phyloP scores from a whole-genome alignment of 768 basidiomycete genomes.

The Neoboletus magnificus region DNA sequence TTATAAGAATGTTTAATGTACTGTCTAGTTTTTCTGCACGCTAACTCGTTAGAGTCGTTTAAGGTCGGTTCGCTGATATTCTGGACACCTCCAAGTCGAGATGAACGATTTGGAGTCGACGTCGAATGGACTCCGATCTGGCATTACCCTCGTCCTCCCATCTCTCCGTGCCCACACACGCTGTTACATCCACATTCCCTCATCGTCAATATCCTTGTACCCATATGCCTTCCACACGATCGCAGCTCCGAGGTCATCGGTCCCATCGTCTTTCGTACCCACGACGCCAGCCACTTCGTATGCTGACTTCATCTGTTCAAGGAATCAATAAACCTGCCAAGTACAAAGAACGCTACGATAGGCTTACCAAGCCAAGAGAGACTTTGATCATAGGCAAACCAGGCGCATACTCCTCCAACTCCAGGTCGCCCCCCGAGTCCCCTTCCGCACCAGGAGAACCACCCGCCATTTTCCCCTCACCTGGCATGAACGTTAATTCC shows the following conservation, averaged over 20 bases:
- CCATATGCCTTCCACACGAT: slow-evolving; percentile 48
- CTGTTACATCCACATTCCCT: slow-evolving; percentile 12
- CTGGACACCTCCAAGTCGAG: too few species aligned
- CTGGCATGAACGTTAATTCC: background rate
- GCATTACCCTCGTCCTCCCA: too few species aligned
- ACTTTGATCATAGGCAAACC: slow-evolving; percentile 56
- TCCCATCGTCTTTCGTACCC: slow-evolving; percentile 41
- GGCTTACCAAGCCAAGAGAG: slow-evolving; percentile 53
- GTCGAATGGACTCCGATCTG: too few species aligned
- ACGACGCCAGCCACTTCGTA: slow-evolving; percentile 47
- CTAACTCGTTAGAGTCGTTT: too few species aligned
- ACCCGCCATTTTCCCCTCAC: background rate
- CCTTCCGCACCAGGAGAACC: background rate
- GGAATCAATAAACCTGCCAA: background rate
- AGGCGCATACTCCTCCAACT: slow-evolving; percentile 46
- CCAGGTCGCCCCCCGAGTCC: background rate
- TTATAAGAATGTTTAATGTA: too few species aligned
- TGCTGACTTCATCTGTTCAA: slow-evolving; percentile 37
- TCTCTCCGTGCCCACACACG: too few species aligned
- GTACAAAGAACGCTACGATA: background rate
- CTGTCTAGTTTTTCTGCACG: too few species aligned
- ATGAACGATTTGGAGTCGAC: too few species aligned
- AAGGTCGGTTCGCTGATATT: too few species aligned
- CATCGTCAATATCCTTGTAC: slow-evolving; percentile 33
- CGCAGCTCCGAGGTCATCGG: slow-evolving; percentile 47